Evolutionary conservation across 192 early-diverging fungal genomes (phyloP).

Genomic region (Geranomyces variabilis): DNA sequence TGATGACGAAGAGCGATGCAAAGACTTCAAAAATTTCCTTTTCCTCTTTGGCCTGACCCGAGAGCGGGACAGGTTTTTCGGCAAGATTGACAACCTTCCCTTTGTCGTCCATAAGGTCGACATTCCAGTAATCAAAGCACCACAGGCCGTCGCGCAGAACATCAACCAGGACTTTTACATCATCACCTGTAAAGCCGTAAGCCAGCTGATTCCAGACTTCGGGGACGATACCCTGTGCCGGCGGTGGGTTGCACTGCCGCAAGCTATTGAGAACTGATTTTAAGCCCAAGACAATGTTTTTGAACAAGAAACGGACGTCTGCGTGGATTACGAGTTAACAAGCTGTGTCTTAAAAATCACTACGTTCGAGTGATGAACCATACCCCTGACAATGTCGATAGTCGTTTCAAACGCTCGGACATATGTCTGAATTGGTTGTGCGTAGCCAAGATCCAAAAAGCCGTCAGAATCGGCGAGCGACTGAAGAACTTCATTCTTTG

Average conservation of each 20-base stretch:
- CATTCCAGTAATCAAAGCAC: conserved; percentile 82
- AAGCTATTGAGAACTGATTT: conserved; percentile 80
- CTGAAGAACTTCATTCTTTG: neutral
- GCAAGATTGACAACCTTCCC: conserved; percentile 11
- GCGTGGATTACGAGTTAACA: neutral
- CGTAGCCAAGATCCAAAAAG: conserved; percentile 57
- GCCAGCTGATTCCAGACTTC: conserved; percentile 47
- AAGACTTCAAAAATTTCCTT: conserved; percentile 93
- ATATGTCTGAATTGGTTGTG: conserved; percentile 59
- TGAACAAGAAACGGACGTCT: conserved; percentile 89
- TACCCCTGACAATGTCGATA: conserved; percentile 77
- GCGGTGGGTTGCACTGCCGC: conserved; percentile 68
- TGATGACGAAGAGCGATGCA: conserved; percentile 76
- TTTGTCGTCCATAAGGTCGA: conserved; percentile 62
- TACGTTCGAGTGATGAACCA: too few relatives aligned
- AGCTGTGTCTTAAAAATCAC: neutral
- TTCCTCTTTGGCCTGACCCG: conserved; percentile 68
- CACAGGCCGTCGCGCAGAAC: conserved; percentile 77
- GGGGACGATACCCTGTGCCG: conserved; percentile 40
- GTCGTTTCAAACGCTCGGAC: conserved; percentile 52
- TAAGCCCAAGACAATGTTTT: conserved; percentile 85
- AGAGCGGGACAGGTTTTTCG: conserved; percentile 23
- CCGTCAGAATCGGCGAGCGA: conserved; percentile 42
- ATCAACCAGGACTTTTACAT: conserved; percentile 70
- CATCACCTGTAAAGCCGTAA: conserved; percentile 69